Evolutionary conservation across 2,329 filamentous ascomycete genomes (phyloP).

Genomic region (Phaeosphaeria sp.): DNA sequence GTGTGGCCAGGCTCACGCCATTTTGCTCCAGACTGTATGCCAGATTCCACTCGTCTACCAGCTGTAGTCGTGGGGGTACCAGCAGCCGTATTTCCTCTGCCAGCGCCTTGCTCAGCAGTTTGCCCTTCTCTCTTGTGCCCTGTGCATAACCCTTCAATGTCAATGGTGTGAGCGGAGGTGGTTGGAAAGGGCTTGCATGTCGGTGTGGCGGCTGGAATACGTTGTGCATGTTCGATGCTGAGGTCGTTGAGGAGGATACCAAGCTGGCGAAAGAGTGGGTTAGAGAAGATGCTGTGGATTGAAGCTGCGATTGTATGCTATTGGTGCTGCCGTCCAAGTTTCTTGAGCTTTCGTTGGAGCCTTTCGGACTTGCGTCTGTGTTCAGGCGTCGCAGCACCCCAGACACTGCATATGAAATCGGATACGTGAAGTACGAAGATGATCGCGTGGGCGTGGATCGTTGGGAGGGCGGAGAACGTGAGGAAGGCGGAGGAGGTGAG

Average conservation of each 20-base stretch:
- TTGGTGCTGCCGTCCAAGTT: conserved; percentile 13
- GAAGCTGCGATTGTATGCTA: conserved; percentile 27
- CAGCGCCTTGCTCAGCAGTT: conserved; percentile 73
- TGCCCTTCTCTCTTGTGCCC: conserved; percentile 65
- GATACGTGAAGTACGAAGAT: conserved; percentile 57
- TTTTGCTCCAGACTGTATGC: conserved; percentile 92
- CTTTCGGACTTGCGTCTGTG: conserved; percentile 46
- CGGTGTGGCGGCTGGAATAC: conserved; percentile 69
- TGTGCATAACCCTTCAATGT: conserved; percentile 70
- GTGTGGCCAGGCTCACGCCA: conserved; percentile 82
- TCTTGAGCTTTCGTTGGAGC: conserved; percentile 9
- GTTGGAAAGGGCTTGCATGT: conserved; percentile 79
- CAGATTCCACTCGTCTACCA: conserved; percentile 85
- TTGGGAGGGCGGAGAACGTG: conserved; percentile 15
- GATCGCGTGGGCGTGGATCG: conserved; percentile 31
- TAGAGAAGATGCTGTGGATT: conserved; percentile 30
- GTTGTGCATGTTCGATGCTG: conserved; percentile 56
- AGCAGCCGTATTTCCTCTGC: conserved; percentile 94
- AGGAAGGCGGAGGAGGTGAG: conserved; percentile 5
- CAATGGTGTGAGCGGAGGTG: conserved; percentile 85
- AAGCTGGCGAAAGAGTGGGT: conserved; percentile 46
- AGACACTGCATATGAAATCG: conserved; percentile 56
- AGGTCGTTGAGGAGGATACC: conserved; percentile 31
- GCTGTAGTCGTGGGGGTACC: conserved; percentile 83
- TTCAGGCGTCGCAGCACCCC: conserved; percentile 57